Conservation (phyloP, 2,329 filamentous ascomycete species). For the Akanthomyces lecanii region DNA sequence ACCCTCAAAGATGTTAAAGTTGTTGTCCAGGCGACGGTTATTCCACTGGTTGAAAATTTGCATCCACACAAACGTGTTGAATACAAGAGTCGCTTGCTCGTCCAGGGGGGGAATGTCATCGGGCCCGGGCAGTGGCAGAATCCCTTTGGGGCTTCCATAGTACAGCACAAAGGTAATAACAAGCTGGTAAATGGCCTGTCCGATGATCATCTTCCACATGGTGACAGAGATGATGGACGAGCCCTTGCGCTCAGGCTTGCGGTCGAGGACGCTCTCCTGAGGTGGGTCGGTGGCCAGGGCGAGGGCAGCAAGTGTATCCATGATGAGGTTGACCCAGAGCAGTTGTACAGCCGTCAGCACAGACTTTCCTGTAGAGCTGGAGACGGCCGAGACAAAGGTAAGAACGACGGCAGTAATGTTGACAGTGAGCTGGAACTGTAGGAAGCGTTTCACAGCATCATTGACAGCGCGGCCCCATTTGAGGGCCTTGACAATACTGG, state of each 20-base stretch:
- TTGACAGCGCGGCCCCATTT: conserved; percentile 78
- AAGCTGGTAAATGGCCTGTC: conserved; percentile 86
- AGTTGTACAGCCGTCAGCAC: conserved; percentile 87
- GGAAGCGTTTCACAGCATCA: conserved; percentile 71
- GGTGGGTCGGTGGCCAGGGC: conserved; percentile 90
- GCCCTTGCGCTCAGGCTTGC: conserved; percentile 61
- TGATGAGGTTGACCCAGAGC: conserved; percentile 95
- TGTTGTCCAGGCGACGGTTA: conserved; percentile 90
- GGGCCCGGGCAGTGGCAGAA: conserved; percentile 39
- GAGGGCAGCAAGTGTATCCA: conserved; percentile 90
- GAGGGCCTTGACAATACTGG: conserved; percentile 78
- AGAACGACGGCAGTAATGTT: conserved; percentile 87
- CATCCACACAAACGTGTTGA: conserved; percentile 99
- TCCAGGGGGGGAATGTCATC: conserved; percentile 38
- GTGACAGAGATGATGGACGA: conserved; percentile 70
- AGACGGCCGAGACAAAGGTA: conserved; percentile 83
- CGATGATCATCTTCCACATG: conserved; percentile 99
- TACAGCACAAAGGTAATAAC: conserved; percentile 75
- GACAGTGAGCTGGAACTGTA: conserved; percentile 77
- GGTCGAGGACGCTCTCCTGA: conserved; percentile 71
- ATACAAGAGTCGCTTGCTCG: conserved; percentile 75
- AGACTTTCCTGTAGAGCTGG: conserved; percentile 62
- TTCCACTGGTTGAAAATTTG: conserved; percentile 99
- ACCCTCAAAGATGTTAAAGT: conserved; percentile 93
- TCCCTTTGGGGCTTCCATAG: conserved; percentile 56